Base-by-base conservation (phyloP, 495 filamentous ascomycete genomes). In the Aspergillus hancockii region DNA sequence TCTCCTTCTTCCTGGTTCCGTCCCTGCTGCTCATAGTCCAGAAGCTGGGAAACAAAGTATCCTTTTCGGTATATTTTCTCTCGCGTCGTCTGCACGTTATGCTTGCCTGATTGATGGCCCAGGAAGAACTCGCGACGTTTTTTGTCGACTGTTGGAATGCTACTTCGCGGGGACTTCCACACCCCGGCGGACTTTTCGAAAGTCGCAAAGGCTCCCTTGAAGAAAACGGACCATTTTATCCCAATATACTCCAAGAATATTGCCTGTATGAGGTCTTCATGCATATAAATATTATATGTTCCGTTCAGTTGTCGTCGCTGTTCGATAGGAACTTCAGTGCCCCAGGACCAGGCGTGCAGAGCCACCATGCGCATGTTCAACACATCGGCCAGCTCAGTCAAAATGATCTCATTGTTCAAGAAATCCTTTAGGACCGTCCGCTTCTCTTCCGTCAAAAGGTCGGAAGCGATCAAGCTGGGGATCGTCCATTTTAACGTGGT, bases 211-310 rank as follows among this genome's bases (percentile, higher is more conserved):
- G 41, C 55, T 0, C 4, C 3, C 21, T 58, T 62, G 55, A 62
- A 62, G 31, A 54, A 54, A 1, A 54, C 60, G 6, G 60, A 62
- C 60, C 60, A 62, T 30, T 43, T 49, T 0, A 58, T 49, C 0
- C 60, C 60, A 4, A 62, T 10, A 21, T 58, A 62, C 23, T 62
- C 54, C 14, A 62, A 25, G 55, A 58, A 58, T 13, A 62, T 62
- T 4, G 60, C 60, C 50, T 62, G 60, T 18, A 62, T 62, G n/a
- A 62, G 54, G 32, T 62, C 60, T 25, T 62, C 60, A 25, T 58
- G 60, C 60, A 62, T 62, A 13, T 54, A 40, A 22, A 62, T 49
- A 4, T 58, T 54, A 23, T 62, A 62, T 7, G 60, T 10, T 21
- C 60, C 60, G 28, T 62, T 62, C 4, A 62, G 18, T 19, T 54